These are phyloP conservation scores for Podosphaera xanthii DNA, from an alignment of 2,329 filamentous ascomycete species.

Conservation along the genomic window DNA sequence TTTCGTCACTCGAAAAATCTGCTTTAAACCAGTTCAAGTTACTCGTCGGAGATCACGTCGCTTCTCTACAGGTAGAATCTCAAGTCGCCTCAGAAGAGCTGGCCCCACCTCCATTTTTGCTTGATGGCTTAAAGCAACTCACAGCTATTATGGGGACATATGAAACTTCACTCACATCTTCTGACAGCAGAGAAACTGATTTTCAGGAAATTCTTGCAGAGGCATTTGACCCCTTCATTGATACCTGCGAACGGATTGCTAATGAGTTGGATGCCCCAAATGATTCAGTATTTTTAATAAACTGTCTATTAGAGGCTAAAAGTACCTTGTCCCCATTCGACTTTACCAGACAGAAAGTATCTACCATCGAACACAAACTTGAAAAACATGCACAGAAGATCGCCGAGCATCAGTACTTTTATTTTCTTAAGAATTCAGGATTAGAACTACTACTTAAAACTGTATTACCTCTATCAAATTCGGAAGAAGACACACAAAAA, in stretches of 20 bases:
- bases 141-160: slow-evolving; percentile 64
- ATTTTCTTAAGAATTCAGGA: slow-evolving; percentile 55
- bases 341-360: slow-evolving; percentile 36
- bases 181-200: slow-evolving; percentile 35
- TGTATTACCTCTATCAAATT: slow-evolving; percentile 18
- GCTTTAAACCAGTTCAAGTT: slow-evolving; percentile 65
- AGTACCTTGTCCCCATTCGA: slow-evolving; percentile 32
- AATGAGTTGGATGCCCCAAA: slow-evolving; percentile 34
- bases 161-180: slow-evolving; percentile 50
- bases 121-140: slow-evolving; percentile 59
- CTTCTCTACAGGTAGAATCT: slow-evolving; percentile 49
- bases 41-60: slow-evolving; percentile 59
- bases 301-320: slow-evolving; percentile 40
- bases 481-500: slow-evolving; percentile 26
- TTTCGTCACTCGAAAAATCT: slow-evolving; percentile 47
- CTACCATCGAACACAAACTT: slow-evolving; percentile 33
- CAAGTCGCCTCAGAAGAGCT: slow-evolving; percentile 50
- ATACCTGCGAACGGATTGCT: slow-evolving; percentile 48
- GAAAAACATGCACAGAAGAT: slow-evolving; percentile 32
- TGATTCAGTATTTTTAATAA: slow-evolving; percentile 47
- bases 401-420: slow-evolving; percentile 43
- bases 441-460: slow-evolving; percentile 39
- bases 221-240: slow-evolving; percentile 68
- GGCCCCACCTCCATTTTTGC: slow-evolving; percentile 55
- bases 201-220: slow-evolving; percentile 58